A percentile compares a stretch with the other conserved stretches of the same genome.
Conservation (phyloP, 2,329 filamentous ascomycete species). For the Tricladium varicosporioides region DNA sequence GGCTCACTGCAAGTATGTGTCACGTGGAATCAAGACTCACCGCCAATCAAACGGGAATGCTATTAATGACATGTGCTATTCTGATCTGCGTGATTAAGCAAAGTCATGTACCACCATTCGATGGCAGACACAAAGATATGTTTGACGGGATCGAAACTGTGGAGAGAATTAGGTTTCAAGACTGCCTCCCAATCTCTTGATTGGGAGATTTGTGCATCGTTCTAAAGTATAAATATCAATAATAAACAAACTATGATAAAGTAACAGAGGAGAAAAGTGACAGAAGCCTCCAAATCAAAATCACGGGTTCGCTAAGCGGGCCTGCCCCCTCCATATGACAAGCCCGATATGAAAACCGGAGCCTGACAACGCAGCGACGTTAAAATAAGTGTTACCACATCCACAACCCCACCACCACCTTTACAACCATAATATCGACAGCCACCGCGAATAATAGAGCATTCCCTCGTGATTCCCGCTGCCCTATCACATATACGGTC, state of each 20-base stretch:
- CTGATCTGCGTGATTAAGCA: not conserved
- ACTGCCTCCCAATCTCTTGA: not conserved
- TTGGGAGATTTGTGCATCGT: too few species aligned
- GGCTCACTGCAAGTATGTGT: slow-evolving; percentile 5
- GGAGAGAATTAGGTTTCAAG: not conserved
- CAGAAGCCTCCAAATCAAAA: slow-evolving; percentile 1
- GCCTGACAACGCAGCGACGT: slow-evolving; percentile 6
- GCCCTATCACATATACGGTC: not conserved
- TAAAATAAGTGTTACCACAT: not conserved
- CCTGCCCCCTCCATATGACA: not conserved
- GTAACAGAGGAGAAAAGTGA: not conserved
- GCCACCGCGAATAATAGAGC: not conserved
- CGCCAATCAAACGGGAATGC: slow-evolving; percentile 11
- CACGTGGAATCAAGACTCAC: slow-evolving; percentile 14
- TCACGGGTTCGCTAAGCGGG: not conserved
- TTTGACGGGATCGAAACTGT: not conserved
- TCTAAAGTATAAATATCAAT: too few species aligned
- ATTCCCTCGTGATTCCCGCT: not conserved
- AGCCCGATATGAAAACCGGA: not conserved
- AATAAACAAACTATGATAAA: not conserved
- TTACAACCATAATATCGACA: not conserved
- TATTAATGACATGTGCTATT: not conserved
- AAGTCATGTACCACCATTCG: slow-evolving; percentile 6
- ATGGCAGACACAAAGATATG: not conserved
- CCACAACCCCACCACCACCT: not conserved